Conservation (phyloP, 495 filamentous ascomycete genomes). For the Aspergillus cavernicola region DNA sequence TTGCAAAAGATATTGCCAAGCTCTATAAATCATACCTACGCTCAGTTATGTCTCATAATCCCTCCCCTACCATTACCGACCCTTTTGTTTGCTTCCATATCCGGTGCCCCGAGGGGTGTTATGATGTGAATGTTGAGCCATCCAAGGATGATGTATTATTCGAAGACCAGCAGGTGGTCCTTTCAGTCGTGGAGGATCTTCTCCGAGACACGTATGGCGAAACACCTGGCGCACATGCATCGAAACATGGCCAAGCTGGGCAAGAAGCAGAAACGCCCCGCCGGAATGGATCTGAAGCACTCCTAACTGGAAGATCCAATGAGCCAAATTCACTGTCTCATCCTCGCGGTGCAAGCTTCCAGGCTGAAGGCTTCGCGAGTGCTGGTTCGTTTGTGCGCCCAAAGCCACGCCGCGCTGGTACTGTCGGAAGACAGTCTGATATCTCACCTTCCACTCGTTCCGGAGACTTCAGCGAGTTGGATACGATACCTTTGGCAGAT, state of each 20-base stretch:
- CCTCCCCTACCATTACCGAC: conserved; percentile 38
- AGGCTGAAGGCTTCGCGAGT: neutral
- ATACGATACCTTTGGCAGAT: neutral
- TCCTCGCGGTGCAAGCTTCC: neutral
- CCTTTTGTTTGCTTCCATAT: conserved; percentile 77
- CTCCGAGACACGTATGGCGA: conserved; percentile 55
- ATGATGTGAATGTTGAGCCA: conserved; percentile 88
- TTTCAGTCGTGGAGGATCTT: conserved; percentile 50
- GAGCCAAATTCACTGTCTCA: neutral
- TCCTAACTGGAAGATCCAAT: neutral
- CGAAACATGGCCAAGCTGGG: neutral
- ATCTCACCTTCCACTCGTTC: neutral
- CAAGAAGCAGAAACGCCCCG: neutral
- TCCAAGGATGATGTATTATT: conserved; percentile 89
- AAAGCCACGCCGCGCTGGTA: neutral
- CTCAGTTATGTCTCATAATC: conserved; percentile 24
- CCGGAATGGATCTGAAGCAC: neutral
- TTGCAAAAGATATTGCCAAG: conserved; percentile 61
- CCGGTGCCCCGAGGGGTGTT: conserved; percentile 62
- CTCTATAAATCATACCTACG: conserved; percentile 58
- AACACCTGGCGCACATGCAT: neutral
- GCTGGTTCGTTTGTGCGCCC: neutral
- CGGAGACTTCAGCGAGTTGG: neutral
- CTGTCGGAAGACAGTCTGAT: neutral
- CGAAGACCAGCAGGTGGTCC: conserved; percentile 51